Conservation (phyloP, 768 basidiomycete species). For the Mycena sanguinolenta region DNA sequence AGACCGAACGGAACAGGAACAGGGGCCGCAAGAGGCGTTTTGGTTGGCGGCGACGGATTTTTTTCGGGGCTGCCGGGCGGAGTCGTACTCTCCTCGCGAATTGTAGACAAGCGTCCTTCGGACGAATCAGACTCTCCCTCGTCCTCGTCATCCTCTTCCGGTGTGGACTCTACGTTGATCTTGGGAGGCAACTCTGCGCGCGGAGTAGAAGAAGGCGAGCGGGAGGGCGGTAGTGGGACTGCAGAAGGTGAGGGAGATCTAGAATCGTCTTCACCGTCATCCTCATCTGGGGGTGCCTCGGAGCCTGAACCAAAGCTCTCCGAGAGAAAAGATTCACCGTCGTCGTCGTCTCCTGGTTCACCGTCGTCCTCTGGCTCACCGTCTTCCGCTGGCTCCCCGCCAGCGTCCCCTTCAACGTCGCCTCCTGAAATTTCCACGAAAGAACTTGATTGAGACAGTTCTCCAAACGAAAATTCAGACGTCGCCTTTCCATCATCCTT, state of each 20-base stretch:
- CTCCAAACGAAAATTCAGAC: slow-evolving; percentile 48
- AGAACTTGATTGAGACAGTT: slow-evolving; percentile 59
- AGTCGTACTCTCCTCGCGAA: slow-evolving; percentile 65
- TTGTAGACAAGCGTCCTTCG: slow-evolving; percentile 45
- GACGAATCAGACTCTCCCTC: slow-evolving; percentile 37
- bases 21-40: slow-evolving; percentile 44
- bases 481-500: slow-evolving; percentile 35
- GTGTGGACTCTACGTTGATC: slow-evolving; percentile 51
- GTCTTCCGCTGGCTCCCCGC: slow-evolving; percentile 42
- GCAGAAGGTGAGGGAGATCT: slow-evolving; percentile 44
- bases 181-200: slow-evolving; percentile 63
- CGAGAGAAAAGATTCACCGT: slow-evolving; percentile 49
- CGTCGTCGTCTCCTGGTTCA: slow-evolving; percentile 42
- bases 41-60: slow-evolving; percentile 53
- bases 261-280: slow-evolving; percentile 50
- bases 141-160: slow-evolving; percentile 42
- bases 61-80: slow-evolving; percentile 75
- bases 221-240: slow-evolving; percentile 56
- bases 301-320: slow-evolving; percentile 45
- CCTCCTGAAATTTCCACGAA: slow-evolving; percentile 59
- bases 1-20: slow-evolving; percentile 56
- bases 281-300: slow-evolving; percentile 47
- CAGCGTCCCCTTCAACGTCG: slow-evolving; percentile 43
- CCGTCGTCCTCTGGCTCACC: slow-evolving; percentile 46
- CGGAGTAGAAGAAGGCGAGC: slow-evolving; percentile 73